phyloP scores from a whole-genome alignment of 164 flowering plant species.

The Magnolia sinica region DNA sequence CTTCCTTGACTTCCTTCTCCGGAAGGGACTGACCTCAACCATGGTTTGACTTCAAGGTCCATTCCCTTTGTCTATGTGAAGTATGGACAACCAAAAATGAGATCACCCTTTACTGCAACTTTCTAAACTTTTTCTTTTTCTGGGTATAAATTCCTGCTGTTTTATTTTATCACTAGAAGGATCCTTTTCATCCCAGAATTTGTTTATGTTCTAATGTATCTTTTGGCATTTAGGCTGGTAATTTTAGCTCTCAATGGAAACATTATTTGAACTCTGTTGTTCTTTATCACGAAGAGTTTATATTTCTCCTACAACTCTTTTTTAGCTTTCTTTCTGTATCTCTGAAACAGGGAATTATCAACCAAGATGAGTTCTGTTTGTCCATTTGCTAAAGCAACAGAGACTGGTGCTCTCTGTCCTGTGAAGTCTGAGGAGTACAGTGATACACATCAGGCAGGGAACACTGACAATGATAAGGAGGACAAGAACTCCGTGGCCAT shows the following conservation, averaged over 20 bases:
- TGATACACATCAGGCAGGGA: slow-evolving; percentile 23
- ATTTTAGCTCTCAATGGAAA: background rate
- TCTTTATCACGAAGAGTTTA: background rate
- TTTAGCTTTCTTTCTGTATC: background rate
- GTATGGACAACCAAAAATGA: too few species aligned
- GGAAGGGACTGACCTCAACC: too few species aligned
- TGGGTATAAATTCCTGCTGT: too few species aligned
- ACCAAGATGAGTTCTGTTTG: slow-evolving; percentile 65
- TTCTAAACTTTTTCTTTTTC: too few species aligned
- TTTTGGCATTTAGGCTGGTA: background rate
- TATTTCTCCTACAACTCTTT: background rate
- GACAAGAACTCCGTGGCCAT: slow-evolving; percentile 24
- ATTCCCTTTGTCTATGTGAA: too few species aligned
- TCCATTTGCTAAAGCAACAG: slow-evolving; percentile 59
- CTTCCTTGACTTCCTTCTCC: too few species aligned
- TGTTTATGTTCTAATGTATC: background rate
- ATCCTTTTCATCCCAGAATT: too few species aligned
- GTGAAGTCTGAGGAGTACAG: slow-evolving; percentile 27
- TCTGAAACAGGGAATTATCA: slow-evolving; percentile 10
- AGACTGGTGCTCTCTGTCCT: slow-evolving; percentile 45
- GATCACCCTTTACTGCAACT: too few species aligned
- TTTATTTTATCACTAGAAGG: too few species aligned
- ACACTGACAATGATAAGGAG: slow-evolving; percentile 29
- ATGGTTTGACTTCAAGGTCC: too few species aligned
- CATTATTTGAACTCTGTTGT: background rate